Evolutionary conservation across 371 early-diverging fungal species (phyloP), one percentile per base, ranked within the genome.

Genomic region (Umbelopsis sp.): DNA sequence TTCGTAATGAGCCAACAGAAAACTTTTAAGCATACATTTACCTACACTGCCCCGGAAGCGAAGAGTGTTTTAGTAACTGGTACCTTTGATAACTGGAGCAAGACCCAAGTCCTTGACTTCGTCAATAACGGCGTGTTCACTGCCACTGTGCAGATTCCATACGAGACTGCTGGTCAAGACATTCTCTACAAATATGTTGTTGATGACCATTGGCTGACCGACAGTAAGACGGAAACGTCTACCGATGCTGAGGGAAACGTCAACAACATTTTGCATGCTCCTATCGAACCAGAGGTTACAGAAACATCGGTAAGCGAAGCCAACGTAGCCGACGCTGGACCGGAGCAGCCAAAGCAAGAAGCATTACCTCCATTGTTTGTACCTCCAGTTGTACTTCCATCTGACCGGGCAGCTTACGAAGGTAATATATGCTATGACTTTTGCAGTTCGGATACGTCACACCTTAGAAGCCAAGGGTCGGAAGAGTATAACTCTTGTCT

Each of bases 61-160:
- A 74, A 79, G 41, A 71, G 71, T 45, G 83, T 83, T 25, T 75
- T 78, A 51, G 71, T 86, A 50, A 86, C 85, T 22, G 86, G 86
- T 20, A 80, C 74, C 11, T 86, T 86, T 68, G 85, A 83, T 67
- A 74, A 82, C 69, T 86, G 86, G 86, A 57, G 57, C 35, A 57
- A 57, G 57, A 57, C 57, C n/a, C 50, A 74, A 35, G n/a, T 18
- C 41, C 71, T 72, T 16, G 74, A 70, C 68, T 3, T 24, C 24
- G 32, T 65, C 22, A 11, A 24, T 5, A 29, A 57, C 57, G 57
- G 57, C 46, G 37, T 44, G 44, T 69, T 50, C 10, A 29, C 48
- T 32, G 22, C 9, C 0, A 41, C 44, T 46, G 37, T 66, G 18
- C 20, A 29, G 7, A 25, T 32, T 11, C 50, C 50, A 6, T 44